Conservation (phyloP, 345 rosid species). For the Pugionium dolabratum region DNA sequence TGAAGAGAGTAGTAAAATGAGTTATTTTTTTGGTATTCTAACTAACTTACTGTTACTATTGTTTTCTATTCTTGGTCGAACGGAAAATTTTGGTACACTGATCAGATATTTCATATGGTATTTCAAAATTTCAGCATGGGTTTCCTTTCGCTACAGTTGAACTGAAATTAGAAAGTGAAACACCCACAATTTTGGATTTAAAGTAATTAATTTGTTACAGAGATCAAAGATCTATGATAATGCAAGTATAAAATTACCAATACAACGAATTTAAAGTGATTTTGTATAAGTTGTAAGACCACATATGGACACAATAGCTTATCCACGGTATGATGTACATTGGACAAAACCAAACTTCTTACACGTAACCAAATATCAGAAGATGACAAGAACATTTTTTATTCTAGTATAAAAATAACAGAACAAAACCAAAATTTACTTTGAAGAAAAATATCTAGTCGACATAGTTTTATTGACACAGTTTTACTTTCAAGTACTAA, state of each 20-base stretch:
- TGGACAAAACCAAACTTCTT: slow-evolving; percentile 11
- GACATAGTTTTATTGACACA: slow-evolving; percentile 3
- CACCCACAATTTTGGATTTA: too few species aligned
- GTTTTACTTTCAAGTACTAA: slow-evolving; percentile 26
- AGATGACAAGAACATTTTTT: background rate
- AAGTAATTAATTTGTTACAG: too few species aligned
- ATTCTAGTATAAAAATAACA: background rate
- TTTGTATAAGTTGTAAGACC: too few species aligned
- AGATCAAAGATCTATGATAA: too few species aligned
- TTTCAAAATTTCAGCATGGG: background rate
- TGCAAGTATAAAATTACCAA: too few species aligned
- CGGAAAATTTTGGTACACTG: background rate
- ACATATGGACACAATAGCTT: too few species aligned
- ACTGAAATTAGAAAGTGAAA: too few species aligned
- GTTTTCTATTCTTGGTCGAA: too few species aligned
- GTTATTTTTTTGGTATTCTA: too few species aligned
- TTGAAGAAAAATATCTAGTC: background rate
- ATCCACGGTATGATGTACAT: background rate
- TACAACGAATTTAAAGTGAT: background rate
- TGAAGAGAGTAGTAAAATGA: too few species aligned
- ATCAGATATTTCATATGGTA: background rate
- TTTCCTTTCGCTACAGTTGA: background rate
- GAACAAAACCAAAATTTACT: background rate
- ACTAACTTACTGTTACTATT: too few species aligned
- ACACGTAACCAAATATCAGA: slow-evolving; percentile 18